phyloP scores from a whole-genome alignment of 2,329 filamentous ascomycete species.

The Monilinia fructicola region DNA sequence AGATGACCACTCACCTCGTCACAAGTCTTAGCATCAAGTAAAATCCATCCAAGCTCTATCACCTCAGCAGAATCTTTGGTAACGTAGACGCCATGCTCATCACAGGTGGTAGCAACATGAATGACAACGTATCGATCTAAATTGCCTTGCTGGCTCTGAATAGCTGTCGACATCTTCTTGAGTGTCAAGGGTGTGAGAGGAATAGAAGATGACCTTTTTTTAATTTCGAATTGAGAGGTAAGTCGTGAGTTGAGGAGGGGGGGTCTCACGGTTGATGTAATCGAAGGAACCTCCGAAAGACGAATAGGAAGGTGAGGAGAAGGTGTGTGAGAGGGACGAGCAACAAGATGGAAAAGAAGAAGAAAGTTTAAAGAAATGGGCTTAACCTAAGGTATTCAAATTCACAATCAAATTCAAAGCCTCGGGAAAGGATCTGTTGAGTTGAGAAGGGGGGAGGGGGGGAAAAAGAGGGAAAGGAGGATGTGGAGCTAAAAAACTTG shows the following conservation, averaged over 20 bases:
- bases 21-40: conserved; percentile 85
- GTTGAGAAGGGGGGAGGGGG: conserved; percentile 6
- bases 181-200: conserved; percentile 55
- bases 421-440: not conserved
- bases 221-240: conserved; percentile 48
- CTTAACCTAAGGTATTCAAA: conserved; percentile 12
- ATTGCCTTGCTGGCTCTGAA: conserved; percentile 60
- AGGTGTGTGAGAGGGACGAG: conserved; percentile 46
- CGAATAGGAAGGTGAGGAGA: conserved; percentile 63
- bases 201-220: not conserved
- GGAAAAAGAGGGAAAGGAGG: conserved; percentile 11
- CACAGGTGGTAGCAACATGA: conserved; percentile 97
- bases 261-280: conserved; percentile 39
- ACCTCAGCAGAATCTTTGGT: conserved; percentile 99
- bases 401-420: not conserved
- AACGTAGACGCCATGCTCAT: conserved; percentile 98
- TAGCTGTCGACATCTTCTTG: conserved; percentile 54
- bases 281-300: conserved; percentile 50
- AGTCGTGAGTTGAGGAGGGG: conserved; percentile 49
- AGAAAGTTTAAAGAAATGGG: conserved; percentile 10
- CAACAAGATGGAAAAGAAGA: conserved; percentile 36
- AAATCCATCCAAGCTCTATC: conserved; percentile 97
- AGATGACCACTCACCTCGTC: conserved; percentile 71
- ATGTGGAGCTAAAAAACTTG: conserved; percentile 23
- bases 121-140: conserved; percentile 97